phyloP scores from a whole-genome alignment of 331 rosid genomes.

The Quercus lobata region DNA sequence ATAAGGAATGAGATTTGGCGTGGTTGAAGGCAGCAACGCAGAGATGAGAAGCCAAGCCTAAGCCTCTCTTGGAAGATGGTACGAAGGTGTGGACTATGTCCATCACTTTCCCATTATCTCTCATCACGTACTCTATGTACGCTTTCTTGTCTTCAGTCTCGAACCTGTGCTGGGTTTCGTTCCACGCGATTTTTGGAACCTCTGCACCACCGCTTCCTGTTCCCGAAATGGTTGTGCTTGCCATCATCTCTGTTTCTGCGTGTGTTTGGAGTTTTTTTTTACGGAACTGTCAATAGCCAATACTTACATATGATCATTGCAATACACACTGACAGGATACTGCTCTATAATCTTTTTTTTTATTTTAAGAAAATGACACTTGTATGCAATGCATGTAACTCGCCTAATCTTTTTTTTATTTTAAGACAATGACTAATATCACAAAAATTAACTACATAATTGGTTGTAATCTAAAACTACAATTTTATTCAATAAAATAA shows the following conservation, averaged over 20 bases:
- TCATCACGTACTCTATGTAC: constrained; percentile 44
- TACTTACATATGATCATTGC: too few species aligned
- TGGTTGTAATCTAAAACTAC: fast-evolving
- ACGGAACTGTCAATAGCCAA: too few species aligned
- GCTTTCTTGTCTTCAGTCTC: constrained; percentile 87
- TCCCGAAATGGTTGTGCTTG: constrained; percentile 17
- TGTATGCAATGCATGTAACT: too few species aligned
- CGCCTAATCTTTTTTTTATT: too few species aligned
- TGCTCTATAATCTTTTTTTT: too few species aligned
- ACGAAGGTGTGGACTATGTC: constrained; percentile 85
- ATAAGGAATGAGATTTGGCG: constrained; percentile 55
- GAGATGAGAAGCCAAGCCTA: constrained; percentile 83
- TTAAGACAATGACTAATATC: too few species aligned
- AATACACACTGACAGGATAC: too few species aligned
- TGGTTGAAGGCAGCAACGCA: constrained; percentile 78
- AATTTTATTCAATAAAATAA: too few species aligned
- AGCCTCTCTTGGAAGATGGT: constrained; percentile 78
- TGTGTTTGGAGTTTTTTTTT: not conserved
- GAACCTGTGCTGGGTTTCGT: constrained; percentile 44
- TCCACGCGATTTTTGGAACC: constrained; percentile 56
- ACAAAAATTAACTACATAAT: fast-evolving
- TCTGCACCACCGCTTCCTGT: constrained; percentile 13
- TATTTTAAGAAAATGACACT: too few species aligned
- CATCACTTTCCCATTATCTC: constrained; percentile 52
- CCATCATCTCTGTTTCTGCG: constrained; percentile 26